Evolutionary conservation across 2,329 filamentous ascomycete genomes (phyloP), one percentile per base, ranked within the genome.

Genomic region (Botrytis elliptica): DNA sequence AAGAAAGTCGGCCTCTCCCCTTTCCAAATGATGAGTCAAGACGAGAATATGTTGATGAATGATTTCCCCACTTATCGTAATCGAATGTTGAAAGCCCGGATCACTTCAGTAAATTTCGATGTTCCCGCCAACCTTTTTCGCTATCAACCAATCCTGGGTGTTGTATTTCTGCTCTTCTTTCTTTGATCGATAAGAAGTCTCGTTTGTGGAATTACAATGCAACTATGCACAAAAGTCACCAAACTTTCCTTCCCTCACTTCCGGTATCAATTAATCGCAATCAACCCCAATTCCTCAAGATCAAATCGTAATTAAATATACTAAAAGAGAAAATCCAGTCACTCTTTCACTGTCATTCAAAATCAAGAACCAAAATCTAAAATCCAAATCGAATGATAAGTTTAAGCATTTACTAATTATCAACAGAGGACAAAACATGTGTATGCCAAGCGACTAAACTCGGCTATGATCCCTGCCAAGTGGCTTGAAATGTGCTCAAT

Each of bases 401-500:
- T 22, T 38, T n/a, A 55, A 20, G 16, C 6, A 22, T 55, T 49
- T 66, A 46, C 46, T 29, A 64, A 29, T 64, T 22, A 49, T 25
- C 40, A 25, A 25, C n/a, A 16, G 36, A 40, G 25, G 36, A 57
- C 9, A n/a, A 36, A 40, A 18, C 25, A 68, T 38, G 40, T 44
- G 63, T 36, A 59, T 14, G 63, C 70, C 70, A 68, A 72, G 70
- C 59, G 29, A 38, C 25, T 42, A 67, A 29, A 29, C 5, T 68
- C 49, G 62, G 38, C 64, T 44, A 67, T 25, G 22, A 59, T 29
- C 70, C 70, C 8, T 59, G 62, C 42, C 25, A 4, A 46, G 65
- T 74, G 73, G 73, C 73, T 72, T 71, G 73, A 74, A 72, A 74
- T 72, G 29, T 74, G 73, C 73, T 74, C 73, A 74, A 74, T 72